These are phyloP conservation scores for Pythium vanterpoolii DNA, from an alignment of 352 stramenopile genomes.

Conservation along the genomic window DNA sequence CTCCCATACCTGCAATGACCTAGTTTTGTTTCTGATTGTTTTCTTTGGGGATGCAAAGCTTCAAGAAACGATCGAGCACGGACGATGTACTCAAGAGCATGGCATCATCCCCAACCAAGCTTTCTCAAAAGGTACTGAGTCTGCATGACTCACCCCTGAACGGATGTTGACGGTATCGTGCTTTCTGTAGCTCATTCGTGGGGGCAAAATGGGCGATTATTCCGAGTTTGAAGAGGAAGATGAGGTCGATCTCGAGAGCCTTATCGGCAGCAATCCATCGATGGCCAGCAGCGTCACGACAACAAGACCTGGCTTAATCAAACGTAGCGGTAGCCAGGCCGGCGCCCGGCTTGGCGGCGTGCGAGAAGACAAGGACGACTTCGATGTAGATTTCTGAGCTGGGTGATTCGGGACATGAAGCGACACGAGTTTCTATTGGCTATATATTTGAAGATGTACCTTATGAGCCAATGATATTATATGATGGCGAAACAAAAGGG, in stretches of 20 bases:
- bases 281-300: background rate
- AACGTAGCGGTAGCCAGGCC: background rate
- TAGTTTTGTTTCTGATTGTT: background rate
- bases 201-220: conserved; percentile 70
- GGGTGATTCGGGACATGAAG: background rate
- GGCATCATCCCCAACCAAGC: conserved; percentile 44
- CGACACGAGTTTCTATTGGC: conserved; percentile 10
- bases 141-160: background rate
- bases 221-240: conserved; percentile 82
- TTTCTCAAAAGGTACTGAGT: conserved; percentile 55
- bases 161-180: background rate
- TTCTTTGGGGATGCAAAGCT: conserved; percentile 21
- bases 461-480: background rate
- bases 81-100: conserved; percentile 63
- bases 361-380: conserved; percentile 43
- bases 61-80: conserved; percentile 45
- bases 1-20: background rate
- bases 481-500: background rate
- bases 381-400: conserved; percentile 60
- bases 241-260: conserved; percentile 68
- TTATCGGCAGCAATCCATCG: conserved; percentile 45
- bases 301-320: background rate
- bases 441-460: background rate
- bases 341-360: background rate
- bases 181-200: conserved; percentile 49